Conservation (phyloP, 768 basidiomycete species). For the Leccinum obscurum region DNA sequence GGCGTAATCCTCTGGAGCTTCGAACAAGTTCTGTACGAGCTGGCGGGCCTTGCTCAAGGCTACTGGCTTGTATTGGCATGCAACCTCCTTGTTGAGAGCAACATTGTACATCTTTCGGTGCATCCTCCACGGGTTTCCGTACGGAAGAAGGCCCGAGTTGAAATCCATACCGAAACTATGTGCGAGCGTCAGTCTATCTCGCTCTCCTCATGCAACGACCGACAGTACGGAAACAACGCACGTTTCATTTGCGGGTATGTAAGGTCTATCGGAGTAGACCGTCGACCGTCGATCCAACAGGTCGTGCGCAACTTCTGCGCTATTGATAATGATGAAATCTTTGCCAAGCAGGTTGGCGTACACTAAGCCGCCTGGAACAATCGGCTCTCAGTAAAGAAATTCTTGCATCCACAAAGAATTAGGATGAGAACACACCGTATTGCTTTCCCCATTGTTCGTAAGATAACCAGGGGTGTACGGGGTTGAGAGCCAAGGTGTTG, state of each 20-base stretch:
- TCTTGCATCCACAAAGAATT: background rate
- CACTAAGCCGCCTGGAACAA: conserved; percentile 23
- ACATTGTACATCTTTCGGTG: conserved; percentile 31
- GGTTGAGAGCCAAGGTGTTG: conserved; percentile 21
- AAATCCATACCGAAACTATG: conserved; percentile 34
- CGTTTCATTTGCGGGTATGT: conserved; percentile 22
- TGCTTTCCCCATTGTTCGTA: conserved; percentile 36
- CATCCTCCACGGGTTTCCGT: conserved; percentile 31
- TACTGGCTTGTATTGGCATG: conserved; percentile 13
- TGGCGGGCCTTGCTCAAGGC: conserved; percentile 23
- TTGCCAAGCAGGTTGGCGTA: conserved; percentile 28
- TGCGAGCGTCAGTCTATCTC: background rate
- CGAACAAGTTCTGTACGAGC: conserved; percentile 25
- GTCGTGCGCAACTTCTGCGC: conserved; percentile 20
- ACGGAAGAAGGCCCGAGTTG: conserved; percentile 27
- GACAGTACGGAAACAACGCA: conserved; percentile 3
- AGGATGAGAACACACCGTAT: conserved; percentile 25
- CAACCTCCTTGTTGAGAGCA: conserved; percentile 19
- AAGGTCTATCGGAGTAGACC: conserved; percentile 30
- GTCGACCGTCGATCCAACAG: conserved; percentile 29
- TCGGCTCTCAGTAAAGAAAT: background rate
- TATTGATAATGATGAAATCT: conserved; percentile 31
- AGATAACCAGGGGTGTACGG: conserved; percentile 31
- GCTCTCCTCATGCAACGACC: background rate
- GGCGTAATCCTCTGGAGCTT: conserved; percentile 14